These are phyloP conservation scores for Striga hermonthica DNA, from an alignment of 305 asterid genomes.

Conservation along the genomic window DNA sequence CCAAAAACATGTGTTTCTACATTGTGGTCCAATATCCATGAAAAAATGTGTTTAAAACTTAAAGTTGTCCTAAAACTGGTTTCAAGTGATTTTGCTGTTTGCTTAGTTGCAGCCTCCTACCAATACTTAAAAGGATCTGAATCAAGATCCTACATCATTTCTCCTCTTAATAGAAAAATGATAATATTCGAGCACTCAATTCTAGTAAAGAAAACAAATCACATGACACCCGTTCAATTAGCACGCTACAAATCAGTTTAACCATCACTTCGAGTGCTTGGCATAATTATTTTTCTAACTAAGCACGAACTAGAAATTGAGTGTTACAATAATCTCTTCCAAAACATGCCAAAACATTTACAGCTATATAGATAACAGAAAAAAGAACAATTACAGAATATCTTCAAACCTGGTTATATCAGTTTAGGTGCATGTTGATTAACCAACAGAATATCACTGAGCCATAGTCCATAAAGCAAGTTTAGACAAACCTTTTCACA, in stretches of 20 bases:
- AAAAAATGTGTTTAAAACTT: no score
- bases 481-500: conserved; percentile 57
- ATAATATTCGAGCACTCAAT: background rate
- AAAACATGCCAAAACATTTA: conserved; percentile 1
- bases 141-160: conserved; percentile 3
- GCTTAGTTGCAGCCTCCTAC: background rate
- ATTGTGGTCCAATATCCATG: no score
- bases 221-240: background rate
- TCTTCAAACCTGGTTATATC: conserved; percentile 20
- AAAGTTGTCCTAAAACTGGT: no score
- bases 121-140: background rate
- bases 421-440: conserved; percentile 1
- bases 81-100: no score
- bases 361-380: background rate
- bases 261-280: no score
- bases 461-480: conserved; percentile 20
- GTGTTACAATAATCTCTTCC: background rate
- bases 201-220: conserved; percentile 1
- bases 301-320: background rate
- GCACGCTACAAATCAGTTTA: background rate
- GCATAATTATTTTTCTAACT: conserved; percentile 3
- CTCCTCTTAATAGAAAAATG: conserved; percentile 1
- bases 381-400: conserved; percentile 8
- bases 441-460: conserved; percentile 27
- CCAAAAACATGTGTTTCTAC: background rate